These are phyloP conservation scores for Yamadazyma laniorum DNA, from an alignment of 805 yeast species.

Conservation along the genomic window DNA sequence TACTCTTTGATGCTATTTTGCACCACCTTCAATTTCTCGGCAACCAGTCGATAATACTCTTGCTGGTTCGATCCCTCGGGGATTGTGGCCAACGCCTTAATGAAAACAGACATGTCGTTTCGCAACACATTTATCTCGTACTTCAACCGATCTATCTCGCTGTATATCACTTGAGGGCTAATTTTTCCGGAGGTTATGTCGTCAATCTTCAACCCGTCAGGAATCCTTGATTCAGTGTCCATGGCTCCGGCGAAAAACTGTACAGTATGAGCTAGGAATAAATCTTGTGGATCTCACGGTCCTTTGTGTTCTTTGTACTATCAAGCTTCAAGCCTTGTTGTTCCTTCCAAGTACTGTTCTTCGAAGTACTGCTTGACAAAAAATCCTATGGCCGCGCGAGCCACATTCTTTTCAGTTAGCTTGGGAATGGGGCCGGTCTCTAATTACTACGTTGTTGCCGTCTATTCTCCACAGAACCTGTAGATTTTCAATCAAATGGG, in stretches of 20 bases:
- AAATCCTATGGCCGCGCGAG: no score
- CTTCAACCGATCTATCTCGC: slow-evolving; percentile 41
- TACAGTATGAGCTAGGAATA: no score
- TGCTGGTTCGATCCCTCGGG: slow-evolving; percentile 31
- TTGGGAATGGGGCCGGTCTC: slow-evolving; percentile 16
- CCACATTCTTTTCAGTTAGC: no score
- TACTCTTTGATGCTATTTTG: slow-evolving; percentile 42
- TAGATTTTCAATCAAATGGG: slow-evolving; percentile 19
- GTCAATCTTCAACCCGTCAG: slow-evolving; percentile 39
- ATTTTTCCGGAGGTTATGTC: slow-evolving; percentile 44
- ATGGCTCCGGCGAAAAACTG: neutral
- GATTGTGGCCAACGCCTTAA: slow-evolving; percentile 37
- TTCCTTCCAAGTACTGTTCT: no score
- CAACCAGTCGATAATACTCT: slow-evolving; percentile 37
- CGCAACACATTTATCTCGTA: slow-evolving; percentile 41
- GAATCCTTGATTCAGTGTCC: slow-evolving; percentile 17
- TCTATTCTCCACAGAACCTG: slow-evolving; percentile 31
- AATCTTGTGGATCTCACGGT: no score
- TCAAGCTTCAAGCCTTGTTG: no score
- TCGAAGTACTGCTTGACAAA: no score
- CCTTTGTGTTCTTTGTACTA: no score
- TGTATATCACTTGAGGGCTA: slow-evolving; percentile 41
- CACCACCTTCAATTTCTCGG: slow-evolving; percentile 35
- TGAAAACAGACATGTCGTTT: slow-evolving; percentile 39
- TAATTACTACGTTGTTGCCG: slow-evolving; percentile 25